These are phyloP conservation scores for Tolypocladium ovalisporum DNA, from an alignment of 2,329 filamentous ascomycete species.

Conservation along the genomic window DNA sequence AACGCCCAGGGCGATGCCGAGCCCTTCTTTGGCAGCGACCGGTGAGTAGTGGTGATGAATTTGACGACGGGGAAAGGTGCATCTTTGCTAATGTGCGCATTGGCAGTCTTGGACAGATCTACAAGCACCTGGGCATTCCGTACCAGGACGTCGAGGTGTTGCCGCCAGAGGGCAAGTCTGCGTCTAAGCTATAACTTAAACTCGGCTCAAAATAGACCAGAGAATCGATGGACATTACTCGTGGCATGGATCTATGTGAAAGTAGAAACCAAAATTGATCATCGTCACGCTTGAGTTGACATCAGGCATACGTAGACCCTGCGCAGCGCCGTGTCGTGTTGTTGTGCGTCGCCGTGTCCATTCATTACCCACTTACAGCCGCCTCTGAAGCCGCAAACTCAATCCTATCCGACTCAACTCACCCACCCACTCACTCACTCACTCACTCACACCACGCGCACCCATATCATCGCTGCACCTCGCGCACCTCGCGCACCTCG, in stretches of 20 bases:
- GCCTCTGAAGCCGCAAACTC: neutral
- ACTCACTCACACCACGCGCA: neutral
- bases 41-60: conserved; percentile 22
- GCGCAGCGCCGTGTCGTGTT: neutral
- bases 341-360: neutral
- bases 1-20: conserved; percentile 47
- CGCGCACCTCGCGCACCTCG: neutral
- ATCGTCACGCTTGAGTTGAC: neutral
- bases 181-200: conserved; percentile 19
- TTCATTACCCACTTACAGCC: neutral
- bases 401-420: neutral
- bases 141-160: conserved; percentile 38
- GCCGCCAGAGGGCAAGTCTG: conserved; percentile 11
- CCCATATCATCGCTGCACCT: neutral
- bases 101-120: conserved; percentile 57
- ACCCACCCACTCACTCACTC: neutral
- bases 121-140: conserved; percentile 51
- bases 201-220: neutral
- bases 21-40: conserved; percentile 70
- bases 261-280: neutral
- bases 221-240: neutral
- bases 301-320: neutral
- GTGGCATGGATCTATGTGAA: neutral
- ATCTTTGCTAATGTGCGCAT: neutral
- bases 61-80: neutral